These are phyloP conservation scores for Pichia cactophila DNA, from an alignment of 1,139 yeast species.

Conservation along the genomic window DNA sequence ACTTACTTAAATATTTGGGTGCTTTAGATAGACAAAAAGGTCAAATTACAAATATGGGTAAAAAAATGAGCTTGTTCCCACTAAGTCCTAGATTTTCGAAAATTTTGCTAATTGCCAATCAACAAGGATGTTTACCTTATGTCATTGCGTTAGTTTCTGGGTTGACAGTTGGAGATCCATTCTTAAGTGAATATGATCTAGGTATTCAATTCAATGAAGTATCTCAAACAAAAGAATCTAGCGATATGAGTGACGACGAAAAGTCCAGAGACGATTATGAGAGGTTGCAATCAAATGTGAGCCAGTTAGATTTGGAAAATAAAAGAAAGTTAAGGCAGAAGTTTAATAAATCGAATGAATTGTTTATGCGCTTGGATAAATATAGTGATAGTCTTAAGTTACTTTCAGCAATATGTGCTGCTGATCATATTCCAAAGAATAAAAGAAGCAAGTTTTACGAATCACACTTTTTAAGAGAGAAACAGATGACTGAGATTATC, in stretches of 20 bases:
- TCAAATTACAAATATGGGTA: slow-evolving; percentile 68
- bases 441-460: slow-evolving; percentile 41
- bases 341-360: slow-evolving; percentile 47
- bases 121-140: slow-evolving; percentile 76
- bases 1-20: slow-evolving; percentile 62
- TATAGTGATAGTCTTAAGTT: slow-evolving; percentile 68
- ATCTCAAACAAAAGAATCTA: slow-evolving; percentile 4
- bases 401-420: slow-evolving; percentile 82
- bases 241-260: slow-evolving; percentile 19
- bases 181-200: slow-evolving; percentile 63
- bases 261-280: slow-evolving; percentile 27
- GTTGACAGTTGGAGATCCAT: slow-evolving; percentile 90
- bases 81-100: slow-evolving; percentile 90
- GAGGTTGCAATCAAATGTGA: slow-evolving; percentile 28
- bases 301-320: slow-evolving; percentile 32
- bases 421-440: slow-evolving; percentile 60
- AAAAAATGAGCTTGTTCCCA: slow-evolving; percentile 84
- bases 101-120: slow-evolving; percentile 82
- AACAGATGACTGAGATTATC: slow-evolving; percentile 75
- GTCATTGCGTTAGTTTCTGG: slow-evolving; percentile 88
- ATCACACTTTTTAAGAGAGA: slow-evolving; percentile 55
- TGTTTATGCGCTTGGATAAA: slow-evolving; percentile 62
- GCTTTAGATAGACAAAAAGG: slow-evolving; percentile 52
- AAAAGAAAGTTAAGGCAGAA: slow-evolving; percentile 40
- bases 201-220: slow-evolving; percentile 36